A percentile compares a stretch with the other conserved stretches of the same genome.
Conservation (phyloP, 2,329 filamentous ascomycete genomes). For the Fusarium paranaense region DNA sequence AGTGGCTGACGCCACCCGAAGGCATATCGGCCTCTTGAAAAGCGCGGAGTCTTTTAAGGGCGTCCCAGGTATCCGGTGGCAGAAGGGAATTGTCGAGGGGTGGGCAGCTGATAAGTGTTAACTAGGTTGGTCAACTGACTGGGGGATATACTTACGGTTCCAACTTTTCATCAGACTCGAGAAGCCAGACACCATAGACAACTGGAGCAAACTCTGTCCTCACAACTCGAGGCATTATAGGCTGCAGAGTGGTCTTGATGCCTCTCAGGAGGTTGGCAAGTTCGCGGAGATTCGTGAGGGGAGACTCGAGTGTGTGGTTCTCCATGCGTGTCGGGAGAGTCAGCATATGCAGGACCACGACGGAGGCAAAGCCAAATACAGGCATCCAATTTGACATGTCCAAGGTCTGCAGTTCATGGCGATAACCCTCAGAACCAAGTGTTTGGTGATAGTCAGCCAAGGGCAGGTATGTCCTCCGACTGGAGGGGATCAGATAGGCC, state of each 20-base stretch:
- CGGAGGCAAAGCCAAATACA: constrained; percentile 57
- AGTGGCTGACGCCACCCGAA: constrained; percentile 28
- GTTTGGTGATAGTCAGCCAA: constrained; percentile 47
- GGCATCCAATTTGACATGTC: constrained; percentile 41
- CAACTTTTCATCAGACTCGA: constrained; percentile 15
- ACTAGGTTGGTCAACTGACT: neutral
- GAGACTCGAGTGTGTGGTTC: constrained; percentile 27
- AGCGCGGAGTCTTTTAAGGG: constrained; percentile 30
- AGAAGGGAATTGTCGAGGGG: constrained; percentile 33
- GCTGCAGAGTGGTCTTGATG: constrained; percentile 34
- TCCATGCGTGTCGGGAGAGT: constrained; percentile 36
- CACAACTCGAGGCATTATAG: constrained; percentile 30
- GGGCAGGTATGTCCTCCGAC: constrained; percentile 41
- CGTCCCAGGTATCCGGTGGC: constrained; percentile 38
- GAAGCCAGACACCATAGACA: constrained; percentile 34
- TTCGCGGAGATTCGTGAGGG: constrained; percentile 37
- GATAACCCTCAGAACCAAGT: constrained; percentile 46
- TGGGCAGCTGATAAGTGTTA: constrained; percentile 22
- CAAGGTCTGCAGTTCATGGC: constrained; percentile 33
- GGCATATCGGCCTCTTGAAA: constrained; percentile 40
- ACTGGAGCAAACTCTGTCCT: constrained; percentile 41
- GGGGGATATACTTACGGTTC: constrained; percentile 5
- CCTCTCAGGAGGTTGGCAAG: constrained; percentile 37
- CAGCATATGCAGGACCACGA: constrained; percentile 48
- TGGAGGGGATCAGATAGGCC: constrained; percentile 43